Evolutionary conservation across 495 filamentous ascomycete genomes (phyloP), one percentile per base, ranked within the genome.

Genomic region (Paragyromitra xinjiangensis): DNA sequence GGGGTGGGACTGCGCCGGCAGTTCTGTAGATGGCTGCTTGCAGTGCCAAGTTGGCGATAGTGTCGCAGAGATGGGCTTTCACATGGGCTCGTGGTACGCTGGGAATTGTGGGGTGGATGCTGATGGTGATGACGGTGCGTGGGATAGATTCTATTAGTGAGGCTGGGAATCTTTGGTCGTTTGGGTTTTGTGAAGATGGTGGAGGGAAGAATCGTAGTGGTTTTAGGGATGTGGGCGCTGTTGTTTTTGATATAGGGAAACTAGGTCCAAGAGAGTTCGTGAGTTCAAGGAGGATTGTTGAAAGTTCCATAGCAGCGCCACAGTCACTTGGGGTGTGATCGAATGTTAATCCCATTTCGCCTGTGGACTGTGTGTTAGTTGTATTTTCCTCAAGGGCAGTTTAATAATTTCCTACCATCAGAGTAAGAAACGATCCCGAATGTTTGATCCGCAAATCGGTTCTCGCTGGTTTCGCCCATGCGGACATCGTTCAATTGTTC

Each of bases 31-130:
- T 0, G 1, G 69, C 26, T 8, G 71, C 53, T 56, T 75, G 75
- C 88, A 92, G 79, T 85, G 91, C 0, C 89, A 92, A 83, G 89
- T 92, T 80, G 87, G 92, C 77, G 88, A 92, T 77, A 89, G 91
- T 78, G 84, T 92, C 34, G 84, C 91, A 61, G 89, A 92, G 81
- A 8, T 70, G 51, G 34, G 37, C 29, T 44, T 34, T 19, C 19
- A 73, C 58, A 22, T 73, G 69, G 9, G 16, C 22, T 16, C 69
- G 58, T n/a, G 63, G 51, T 6, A 39, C 61, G 37, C 44, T 7
- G 48, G 44, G 2, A 16, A 53, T 34, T 26, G n/a, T 42, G 7
- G 50, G 42, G 6, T 53, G 8, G 24, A 56, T 50, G 2, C 14
- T 62, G 6, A 24, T 24, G n/a, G 69, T 34, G 62, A 50, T 59